phyloP scores from a whole-genome alignment of 352 stramenopile genomes.

The Plasmopara halstedii region DNA sequence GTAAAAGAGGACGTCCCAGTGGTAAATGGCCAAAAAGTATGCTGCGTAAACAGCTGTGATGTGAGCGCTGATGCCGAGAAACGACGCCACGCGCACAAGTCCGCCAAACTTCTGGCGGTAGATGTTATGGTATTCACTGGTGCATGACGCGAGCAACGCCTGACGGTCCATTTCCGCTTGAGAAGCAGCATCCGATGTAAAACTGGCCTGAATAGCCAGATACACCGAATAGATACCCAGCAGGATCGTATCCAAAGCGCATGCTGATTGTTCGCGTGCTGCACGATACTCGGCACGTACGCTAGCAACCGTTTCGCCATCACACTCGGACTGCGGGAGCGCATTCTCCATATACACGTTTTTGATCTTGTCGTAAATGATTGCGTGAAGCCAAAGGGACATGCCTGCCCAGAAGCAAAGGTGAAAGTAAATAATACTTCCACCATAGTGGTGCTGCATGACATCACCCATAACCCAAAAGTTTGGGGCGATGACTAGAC shows the following conservation, averaged over 20 bases:
- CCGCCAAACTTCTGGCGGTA: constrained; percentile 52
- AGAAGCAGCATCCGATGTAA: constrained; percentile 58
- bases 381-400: constrained; percentile 71
- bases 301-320: constrained; percentile 74
- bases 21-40: constrained; percentile 60
- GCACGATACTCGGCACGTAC: constrained; percentile 59
- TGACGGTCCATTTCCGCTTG: constrained; percentile 54
- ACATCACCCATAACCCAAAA: constrained; percentile 52
- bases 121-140: constrained; percentile 47
- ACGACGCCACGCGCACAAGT: constrained; percentile 66
- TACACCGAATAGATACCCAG: constrained; percentile 78
- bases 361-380: constrained; percentile 84
- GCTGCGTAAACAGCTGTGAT: constrained; percentile 62
- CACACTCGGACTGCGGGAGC: constrained; percentile 65
- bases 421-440: constrained; percentile 35
- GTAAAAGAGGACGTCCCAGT: constrained; percentile 70
- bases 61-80: constrained; percentile 77
- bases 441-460: constrained; percentile 47
- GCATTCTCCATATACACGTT: constrained; percentile 85
- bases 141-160: constrained; percentile 47
- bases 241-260: constrained; percentile 57
- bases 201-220: constrained; percentile 46
- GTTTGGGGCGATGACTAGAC: constrained; percentile 67
- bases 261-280: constrained; percentile 53
- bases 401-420: constrained; percentile 51